Conservation (phyloP, 306 rosid species). For the Cucumis melo region DNA sequence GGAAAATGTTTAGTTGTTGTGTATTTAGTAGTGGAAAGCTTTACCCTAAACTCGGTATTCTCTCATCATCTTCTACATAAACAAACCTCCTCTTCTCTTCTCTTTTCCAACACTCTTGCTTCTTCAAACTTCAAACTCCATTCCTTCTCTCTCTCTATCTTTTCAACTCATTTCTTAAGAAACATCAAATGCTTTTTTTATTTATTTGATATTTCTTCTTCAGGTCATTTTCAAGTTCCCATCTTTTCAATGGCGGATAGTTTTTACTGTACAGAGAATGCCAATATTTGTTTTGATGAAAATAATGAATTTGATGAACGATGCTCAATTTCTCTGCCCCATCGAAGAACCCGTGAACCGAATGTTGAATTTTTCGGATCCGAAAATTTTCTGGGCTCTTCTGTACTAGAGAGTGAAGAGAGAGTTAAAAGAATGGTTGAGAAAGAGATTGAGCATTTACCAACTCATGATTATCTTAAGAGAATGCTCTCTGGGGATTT, state of each 20-base stretch:
- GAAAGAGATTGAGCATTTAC: slow-evolving; percentile 47
- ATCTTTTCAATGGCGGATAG: slow-evolving; percentile 35
- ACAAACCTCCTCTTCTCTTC: neutral
- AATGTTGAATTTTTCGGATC: slow-evolving; percentile 21
- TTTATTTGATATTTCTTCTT: slow-evolving; percentile 14
- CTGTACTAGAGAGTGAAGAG: slow-evolving; percentile 33
- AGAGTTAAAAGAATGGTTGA: slow-evolving; percentile 27
- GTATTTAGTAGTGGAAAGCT: neutral
- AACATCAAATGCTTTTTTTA: slow-evolving; percentile 1
- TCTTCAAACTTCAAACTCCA: neutral
- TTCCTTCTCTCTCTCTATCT: neutral
- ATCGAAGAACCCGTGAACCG: slow-evolving; percentile 13
- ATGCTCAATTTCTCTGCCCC: slow-evolving; percentile 19
- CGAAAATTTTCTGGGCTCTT: slow-evolving; percentile 18
- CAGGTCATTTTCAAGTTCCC: slow-evolving; percentile 6
- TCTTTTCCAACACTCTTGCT: neutral
- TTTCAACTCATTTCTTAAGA: neutral
- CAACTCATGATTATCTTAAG: slow-evolving; percentile 43
- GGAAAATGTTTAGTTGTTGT: neutral
- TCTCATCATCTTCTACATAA: slow-evolving; percentile 6
- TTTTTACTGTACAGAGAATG: slow-evolving; percentile 31
- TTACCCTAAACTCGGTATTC: neutral
- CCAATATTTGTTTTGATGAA: slow-evolving; percentile 26
- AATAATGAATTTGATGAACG: slow-evolving; percentile 26
- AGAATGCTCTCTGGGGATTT: slow-evolving; percentile 55